Evolutionary conservation across 257 asterid genomes (phyloP), one percentile per base, ranked within the genome.

Genomic region (Primulina eburnea): DNA sequence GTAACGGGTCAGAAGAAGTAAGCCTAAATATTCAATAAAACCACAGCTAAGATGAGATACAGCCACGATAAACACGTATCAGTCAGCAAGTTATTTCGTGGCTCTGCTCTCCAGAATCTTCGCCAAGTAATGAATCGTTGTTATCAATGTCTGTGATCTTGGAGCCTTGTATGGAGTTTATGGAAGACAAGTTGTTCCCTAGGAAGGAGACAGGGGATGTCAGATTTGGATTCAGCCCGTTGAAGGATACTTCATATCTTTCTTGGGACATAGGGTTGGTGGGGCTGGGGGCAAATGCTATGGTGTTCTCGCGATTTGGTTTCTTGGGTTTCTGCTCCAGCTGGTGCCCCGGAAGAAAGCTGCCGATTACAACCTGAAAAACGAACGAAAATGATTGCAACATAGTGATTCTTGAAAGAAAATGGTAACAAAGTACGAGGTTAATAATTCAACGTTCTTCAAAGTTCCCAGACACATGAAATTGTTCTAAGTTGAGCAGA

Each of bases 291-390:
- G 82, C 68, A 43, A 78, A 83, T 21, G 83, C 61, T 26, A 86
- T 71, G 61, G 88, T 82, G 62, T 76, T 90, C 84, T 81, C 92
- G 52, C 77, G 66, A 62, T 78, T 86, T 56, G 78, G 83, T 80
- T 87, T 89, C 89, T 85, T 89, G 1, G 84, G 82, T 63, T 81
- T 86, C 33, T 62, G 82, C 76, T 80, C 80, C 64, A 72, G 50
- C 50, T 82, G 84, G 62, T 74, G 66, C 56, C 83, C 89, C 0
- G 90, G 78, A 59, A 86, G 62, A 75, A 92, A 92, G 79, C 92
- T 87, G 47, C 90, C 97, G 6, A 92, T 75, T 71, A 92, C 93
- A 40, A 92, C 88, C 97, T 92, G 87, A 62, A 63, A 58, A 57
- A 53, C 24, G 71, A 81, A 40, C 64, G 40, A 59, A 40, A 24